Evolutionary conservation across 1,284 basidiomycete genomes (phyloP).

Genomic region (Trichosporon sp.): DNA sequence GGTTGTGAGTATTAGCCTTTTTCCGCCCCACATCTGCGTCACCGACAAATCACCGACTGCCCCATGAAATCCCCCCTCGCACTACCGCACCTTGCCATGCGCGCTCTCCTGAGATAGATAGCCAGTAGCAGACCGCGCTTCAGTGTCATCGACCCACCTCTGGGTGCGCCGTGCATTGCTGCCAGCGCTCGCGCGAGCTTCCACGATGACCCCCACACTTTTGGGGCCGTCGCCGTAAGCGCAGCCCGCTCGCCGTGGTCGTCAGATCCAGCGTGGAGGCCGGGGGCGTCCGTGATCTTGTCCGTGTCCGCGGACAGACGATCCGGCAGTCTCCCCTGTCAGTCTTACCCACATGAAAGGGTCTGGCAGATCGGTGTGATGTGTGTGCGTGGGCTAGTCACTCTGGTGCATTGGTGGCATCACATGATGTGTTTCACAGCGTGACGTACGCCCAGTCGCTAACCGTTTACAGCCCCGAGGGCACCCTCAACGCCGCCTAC

Average conservation of each 20-base stretch:
- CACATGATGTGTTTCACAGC: not conserved
- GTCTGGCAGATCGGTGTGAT: not conserved
- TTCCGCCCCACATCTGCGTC: constrained; percentile 4
- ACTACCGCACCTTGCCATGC: not conserved
- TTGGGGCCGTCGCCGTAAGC: not conserved
- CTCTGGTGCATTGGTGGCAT: not conserved
- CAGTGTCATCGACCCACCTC: not conserved
- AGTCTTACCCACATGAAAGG: not conserved
- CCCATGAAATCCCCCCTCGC: not conserved
- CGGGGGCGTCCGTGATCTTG: not conserved
- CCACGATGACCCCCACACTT: not conserved
- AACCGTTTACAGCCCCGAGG: constrained; percentile 65
- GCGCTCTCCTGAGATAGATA: not conserved
- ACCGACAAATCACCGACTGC: constrained; percentile 13
- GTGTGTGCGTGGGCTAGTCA: not conserved
- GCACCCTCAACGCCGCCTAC: constrained; percentile 86
- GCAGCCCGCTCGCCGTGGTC: not conserved
- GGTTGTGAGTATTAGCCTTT: constrained; percentile 66
- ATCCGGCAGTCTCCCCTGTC: not conserved
- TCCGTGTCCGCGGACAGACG: not conserved
- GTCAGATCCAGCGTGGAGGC: not conserved
- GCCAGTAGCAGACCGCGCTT: constrained; percentile 5
- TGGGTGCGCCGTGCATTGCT: constrained; percentile 1
- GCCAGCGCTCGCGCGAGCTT: not conserved
- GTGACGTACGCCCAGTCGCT: constrained; percentile 6